phyloP scores from a whole-genome alignment of 2,329 filamentous ascomycete genomes.

The Fusarium bactridioides region DNA sequence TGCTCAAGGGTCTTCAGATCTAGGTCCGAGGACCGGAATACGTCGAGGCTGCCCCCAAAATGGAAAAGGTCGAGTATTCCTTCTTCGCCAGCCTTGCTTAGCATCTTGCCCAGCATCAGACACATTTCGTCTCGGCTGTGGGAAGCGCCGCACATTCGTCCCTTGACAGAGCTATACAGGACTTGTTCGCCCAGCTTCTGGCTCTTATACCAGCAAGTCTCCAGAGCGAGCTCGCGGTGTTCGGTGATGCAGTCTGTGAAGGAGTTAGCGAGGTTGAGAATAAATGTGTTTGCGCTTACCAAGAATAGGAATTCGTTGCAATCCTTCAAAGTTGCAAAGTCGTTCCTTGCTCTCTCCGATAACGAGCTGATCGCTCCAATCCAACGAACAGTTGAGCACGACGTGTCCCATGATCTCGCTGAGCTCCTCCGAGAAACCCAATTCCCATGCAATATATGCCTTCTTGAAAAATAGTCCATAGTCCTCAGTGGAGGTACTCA shows the following conservation, averaged over 20 bases:
- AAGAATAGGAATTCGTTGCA: constrained; percentile 11
- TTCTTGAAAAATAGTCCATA: neutral
- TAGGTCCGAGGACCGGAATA: neutral
- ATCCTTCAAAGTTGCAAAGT: neutral
- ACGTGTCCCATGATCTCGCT: neutral
- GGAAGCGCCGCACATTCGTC: neutral
- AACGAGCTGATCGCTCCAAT: neutral
- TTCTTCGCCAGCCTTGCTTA: constrained; percentile 13
- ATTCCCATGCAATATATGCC: constrained; percentile 25
- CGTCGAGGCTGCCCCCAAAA: neutral
- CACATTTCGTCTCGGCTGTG: neutral
- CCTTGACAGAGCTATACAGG: neutral
- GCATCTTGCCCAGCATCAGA: constrained; percentile 17
- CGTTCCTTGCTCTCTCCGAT: neutral
- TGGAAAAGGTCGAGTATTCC: constrained; percentile 15
- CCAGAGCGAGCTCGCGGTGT: constrained; percentile 6
- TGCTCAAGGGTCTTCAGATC: neutral
- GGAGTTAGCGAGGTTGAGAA: neutral
- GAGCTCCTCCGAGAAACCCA: constrained; percentile 12
- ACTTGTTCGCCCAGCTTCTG: constrained; percentile 4
- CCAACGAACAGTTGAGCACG: neutral
- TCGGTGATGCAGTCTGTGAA: constrained; percentile 12
- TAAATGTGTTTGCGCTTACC: neutral
- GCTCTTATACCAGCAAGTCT: constrained; percentile 11
- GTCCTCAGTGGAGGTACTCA: neutral